Conservation (phyloP, 1,284 basidiomycete genomes). For the Naganishia sp. region DNA sequence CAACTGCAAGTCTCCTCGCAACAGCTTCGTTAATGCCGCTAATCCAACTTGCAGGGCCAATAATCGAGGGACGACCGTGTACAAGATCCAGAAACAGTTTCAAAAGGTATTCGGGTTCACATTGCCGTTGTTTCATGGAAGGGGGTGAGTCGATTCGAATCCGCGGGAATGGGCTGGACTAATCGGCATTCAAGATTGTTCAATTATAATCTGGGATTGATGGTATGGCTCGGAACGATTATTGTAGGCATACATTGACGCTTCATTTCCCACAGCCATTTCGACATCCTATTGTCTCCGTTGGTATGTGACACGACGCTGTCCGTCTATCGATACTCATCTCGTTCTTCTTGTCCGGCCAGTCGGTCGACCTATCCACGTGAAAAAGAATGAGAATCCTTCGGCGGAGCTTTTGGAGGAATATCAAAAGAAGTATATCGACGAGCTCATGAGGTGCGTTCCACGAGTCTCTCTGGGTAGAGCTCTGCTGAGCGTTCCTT, state of each 20-base stretch:
- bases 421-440: slow-evolving; percentile 84
- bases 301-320: slow-evolving; percentile 65
- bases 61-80: slow-evolving; percentile 84
- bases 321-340: neutral
- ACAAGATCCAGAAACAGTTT: slow-evolving; percentile 83
- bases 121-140: slow-evolving; percentile 88
- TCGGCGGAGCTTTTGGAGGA: slow-evolving; percentile 75
- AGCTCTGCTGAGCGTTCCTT: slow-evolving; percentile 9
- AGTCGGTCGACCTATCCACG: slow-evolving; percentile 87
- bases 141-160: slow-evolving; percentile 58
- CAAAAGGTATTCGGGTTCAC: slow-evolving; percentile 93
- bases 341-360: neutral
- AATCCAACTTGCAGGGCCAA: slow-evolving; percentile 59
- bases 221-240: slow-evolving; percentile 37
- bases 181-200: slow-evolving; percentile 58
- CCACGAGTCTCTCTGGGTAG: neutral
- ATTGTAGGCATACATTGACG: no score
- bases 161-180: neutral
- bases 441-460: slow-evolving; percentile 78
- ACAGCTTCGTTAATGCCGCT: neutral
- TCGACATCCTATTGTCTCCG: slow-evolving; percentile 88
- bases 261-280: slow-evolving; percentile 66
- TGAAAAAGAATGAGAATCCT: slow-evolving; percentile 75
- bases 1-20: slow-evolving; percentile 65
- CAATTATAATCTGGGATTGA: slow-evolving; percentile 75